phyloP scores from a whole-genome alignment of 2,329 filamentous ascomycete genomes.

The Monosporascus sp. region DNA sequence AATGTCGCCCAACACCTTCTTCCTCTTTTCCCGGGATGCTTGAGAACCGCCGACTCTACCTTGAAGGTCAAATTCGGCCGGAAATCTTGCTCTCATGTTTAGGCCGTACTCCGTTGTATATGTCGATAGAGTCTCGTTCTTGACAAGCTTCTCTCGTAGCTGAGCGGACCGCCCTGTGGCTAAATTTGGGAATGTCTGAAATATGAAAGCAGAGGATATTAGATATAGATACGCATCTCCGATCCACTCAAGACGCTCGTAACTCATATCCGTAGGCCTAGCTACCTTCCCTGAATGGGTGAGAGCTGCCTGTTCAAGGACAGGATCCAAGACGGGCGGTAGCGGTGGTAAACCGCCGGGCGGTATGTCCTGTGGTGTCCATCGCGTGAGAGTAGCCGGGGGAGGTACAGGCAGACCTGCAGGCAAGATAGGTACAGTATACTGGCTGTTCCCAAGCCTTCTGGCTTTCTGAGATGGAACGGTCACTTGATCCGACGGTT shows the following conservation, averaged over 20 bases:
- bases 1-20: constrained; percentile 77
- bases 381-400: constrained; percentile 35
- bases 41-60: constrained; percentile 31
- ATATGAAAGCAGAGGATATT: constrained; percentile 70
- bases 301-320: constrained; percentile 58
- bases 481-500: background rate
- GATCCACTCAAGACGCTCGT: constrained; percentile 83
- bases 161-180: constrained; percentile 66
- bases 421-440: background rate
- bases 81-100: constrained; percentile 56
- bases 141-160: constrained; percentile 71
- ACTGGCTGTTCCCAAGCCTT: constrained; percentile 12
- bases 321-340: constrained; percentile 53
- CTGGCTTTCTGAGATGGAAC: constrained; percentile 15
- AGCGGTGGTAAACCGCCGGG: constrained; percentile 45
- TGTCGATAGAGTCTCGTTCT: constrained; percentile 69
- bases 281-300: constrained; percentile 53
- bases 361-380: constrained; percentile 45
- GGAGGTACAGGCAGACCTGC: constrained; percentile 13
- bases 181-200: constrained; percentile 61
- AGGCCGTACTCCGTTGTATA: constrained; percentile 70
- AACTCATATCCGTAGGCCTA: constrained; percentile 42
- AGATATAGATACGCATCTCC: constrained; percentile 83
- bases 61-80: constrained; percentile 34
- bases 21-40: constrained; percentile 46